Percentiles rank a stretch among this genome's conserved stretches.
Evolutionary conservation across 345 rosid species (phyloP).

Genomic region (Citrus inodora): DNA sequence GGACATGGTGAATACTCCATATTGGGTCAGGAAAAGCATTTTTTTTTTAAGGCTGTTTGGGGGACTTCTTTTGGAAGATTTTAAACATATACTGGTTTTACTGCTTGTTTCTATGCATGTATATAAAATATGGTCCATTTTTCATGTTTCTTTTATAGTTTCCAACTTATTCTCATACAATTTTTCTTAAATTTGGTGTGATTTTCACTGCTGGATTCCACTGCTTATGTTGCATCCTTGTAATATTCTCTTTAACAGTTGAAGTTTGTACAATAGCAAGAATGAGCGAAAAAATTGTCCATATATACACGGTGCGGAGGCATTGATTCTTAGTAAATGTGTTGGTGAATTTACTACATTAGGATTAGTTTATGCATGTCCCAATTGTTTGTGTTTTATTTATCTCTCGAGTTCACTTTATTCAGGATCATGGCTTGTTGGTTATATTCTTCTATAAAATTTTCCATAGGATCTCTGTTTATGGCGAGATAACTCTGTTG

Average conservation of each 20-base stretch:
- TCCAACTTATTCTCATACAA: neutral
- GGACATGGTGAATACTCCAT: neutral
- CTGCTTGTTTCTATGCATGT: neutral
- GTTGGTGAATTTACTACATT: neutral
- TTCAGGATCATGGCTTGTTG: too few relatives aligned
- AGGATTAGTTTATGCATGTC: too few relatives aligned
- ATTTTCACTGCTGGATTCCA: neutral
- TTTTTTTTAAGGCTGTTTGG: conserved; percentile 5
- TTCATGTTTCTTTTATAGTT: neutral
- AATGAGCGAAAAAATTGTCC: neutral
- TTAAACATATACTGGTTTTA: neutral
- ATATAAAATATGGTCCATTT: too few relatives aligned
- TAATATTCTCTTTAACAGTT: neutral
- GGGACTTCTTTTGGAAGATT: neutral
- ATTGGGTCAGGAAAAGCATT: neutral
- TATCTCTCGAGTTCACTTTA: too few relatives aligned
- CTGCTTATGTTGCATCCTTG: neutral
- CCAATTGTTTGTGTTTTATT: too few relatives aligned
- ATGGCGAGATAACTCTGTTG: too few relatives aligned
- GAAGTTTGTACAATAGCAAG: neutral
- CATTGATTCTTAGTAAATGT: neutral
- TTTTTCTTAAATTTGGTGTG: neutral
- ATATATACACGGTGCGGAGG: neutral
- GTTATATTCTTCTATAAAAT: too few relatives aligned
- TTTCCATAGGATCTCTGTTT: too few relatives aligned